Evolutionary conservation across 176 grass and related monocot species (phyloP), one percentile per base, ranked within the genome.

Genomic region (Juncus effusus): DNA sequence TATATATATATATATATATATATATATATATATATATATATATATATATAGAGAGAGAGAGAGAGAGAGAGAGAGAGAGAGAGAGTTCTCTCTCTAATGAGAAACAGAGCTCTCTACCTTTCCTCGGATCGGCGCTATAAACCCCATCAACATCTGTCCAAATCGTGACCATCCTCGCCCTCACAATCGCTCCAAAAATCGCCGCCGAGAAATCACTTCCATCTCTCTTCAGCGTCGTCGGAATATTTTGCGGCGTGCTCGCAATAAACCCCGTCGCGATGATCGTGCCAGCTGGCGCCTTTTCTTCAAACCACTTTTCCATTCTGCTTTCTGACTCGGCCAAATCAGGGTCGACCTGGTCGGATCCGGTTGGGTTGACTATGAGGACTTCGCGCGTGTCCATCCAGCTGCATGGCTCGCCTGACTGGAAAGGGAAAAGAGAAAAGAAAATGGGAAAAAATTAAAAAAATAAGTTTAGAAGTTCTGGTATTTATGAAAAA

Each of bases 61-160:
- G 19, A 28, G 19, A 28, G 19, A 28, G 1, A 28, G 19, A 28
- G 19, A 28, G 13, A 47, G 39, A 64, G 13, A 45, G 62, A 45
- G 39, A 64, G 64, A 65, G 63, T 38, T 28, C n/a, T n/a, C n/a
- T n/a, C n/a, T n/a, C n/a, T n/a, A n/a, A n/a, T n/a, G n/a, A 59
- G 36, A 19, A 51, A 77, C 64, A 88, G 77, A 45, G 7, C 3
- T 7, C 5, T 4, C 9, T 2, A 99, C 94, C 88, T 99, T 99
- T 99, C 84, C 94, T 92, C 19, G 94, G 94, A 77, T 99, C 94
- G 28, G 94, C 94, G 80, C 94, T 99, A 76, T 84, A 99, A 59
- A 99, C 88, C 60, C 94, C 94, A 74, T 99, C 85, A 67, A 99
- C 94, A 83, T 99, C 94, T 38, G 94, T 99, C 94, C 94, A 99